Base-by-base conservation (phyloP, 176 grass and related monocot genomes). In the Eragrostis nindensis region DNA sequence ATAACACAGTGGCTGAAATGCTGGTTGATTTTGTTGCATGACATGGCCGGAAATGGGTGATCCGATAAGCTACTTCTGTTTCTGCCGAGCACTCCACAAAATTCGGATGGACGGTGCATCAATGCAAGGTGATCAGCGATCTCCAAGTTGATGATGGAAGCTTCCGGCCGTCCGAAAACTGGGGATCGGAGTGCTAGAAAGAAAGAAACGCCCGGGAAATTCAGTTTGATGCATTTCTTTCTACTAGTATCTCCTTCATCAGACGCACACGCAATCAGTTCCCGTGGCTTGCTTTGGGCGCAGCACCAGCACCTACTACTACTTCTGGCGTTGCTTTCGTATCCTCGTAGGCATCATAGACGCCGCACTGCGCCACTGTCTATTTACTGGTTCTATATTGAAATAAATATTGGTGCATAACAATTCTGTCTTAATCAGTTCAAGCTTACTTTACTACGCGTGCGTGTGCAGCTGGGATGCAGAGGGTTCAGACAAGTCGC, bases 281-380 rank as follows among this genome's bases (percentile, higher is more conserved):
- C 27, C 8, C 4, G 27, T 30, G 26, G 61, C 5, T 57, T n/a
- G n/a, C n/a, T n/a, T 24, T 7, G 46, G 73, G 39, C 29, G 36
- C 40, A 61, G 55, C n/a, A 62, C 11, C 25, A n/a, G n/a, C n/a
- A n/a, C n/a, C n/a, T n/a, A n/a, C n/a, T 60, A 38, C 73, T 60
- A 75, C 10, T 57, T 39, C 29, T 65, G n/a, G 11, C 24, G 71
- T 75, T 83, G 81, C 36, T 75, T 62, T 57, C 71, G 36, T 75
- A 45, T n/a, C 72, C 42, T 36, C 45, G 39, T 47, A 21, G 82
- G 63, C 27, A 9, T 26, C 25, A 36, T 36, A 36, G 32, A 36
- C 32, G 32, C 32, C 32, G 32, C 32, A 36, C 32, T 36, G 32
- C 32, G 32, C 32, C 32, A 36, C 32, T 36, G 32, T 36, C 32